Evolutionary conservation across 1,284 basidiomycete species (phyloP).

Genomic region (Sparassis latifolia): DNA sequence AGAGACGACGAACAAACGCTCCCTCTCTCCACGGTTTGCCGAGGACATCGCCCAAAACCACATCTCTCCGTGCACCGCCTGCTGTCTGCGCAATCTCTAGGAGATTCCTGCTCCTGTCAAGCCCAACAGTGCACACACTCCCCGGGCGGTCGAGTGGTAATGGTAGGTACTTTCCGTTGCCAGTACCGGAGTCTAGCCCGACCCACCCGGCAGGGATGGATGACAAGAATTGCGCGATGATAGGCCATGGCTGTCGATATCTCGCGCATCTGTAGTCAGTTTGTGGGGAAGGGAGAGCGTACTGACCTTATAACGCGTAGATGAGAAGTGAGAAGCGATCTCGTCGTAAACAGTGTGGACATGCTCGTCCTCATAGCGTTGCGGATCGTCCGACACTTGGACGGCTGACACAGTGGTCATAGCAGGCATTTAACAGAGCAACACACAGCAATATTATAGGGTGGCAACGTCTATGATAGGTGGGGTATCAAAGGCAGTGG

Average conservation of each 20-base stretch:
- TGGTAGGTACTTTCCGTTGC: conserved; percentile 95
- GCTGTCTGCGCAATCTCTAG: conserved; percentile 68
- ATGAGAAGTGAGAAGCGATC: conserved; percentile 90
- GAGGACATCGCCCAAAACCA: conserved; percentile 70
- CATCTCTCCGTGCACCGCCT: conserved; percentile 56
- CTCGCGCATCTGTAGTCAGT: background rate
- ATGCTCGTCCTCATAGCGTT: conserved; percentile 62
- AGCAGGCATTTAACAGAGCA: background rate
- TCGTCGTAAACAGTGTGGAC: conserved; percentile 87
- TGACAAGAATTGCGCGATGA: conserved; percentile 78
- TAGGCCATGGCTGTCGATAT: conserved; percentile 82
- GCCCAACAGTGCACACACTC: conserved; percentile 67
- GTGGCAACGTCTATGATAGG: conserved; percentile 6
- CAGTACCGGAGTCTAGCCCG: conserved; percentile 93
- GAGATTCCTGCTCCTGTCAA: conserved; percentile 78
- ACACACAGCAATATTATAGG: background rate
- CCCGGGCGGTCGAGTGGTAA: conserved; percentile 52
- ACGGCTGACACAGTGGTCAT: conserved; percentile 29
- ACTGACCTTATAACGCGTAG: conserved; percentile 85
- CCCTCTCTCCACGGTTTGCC: conserved; percentile 65
- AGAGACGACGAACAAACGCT: conserved; percentile 59
- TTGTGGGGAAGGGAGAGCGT: background rate
- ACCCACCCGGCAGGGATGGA: conserved; percentile 73
- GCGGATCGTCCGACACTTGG: conserved; percentile 39
- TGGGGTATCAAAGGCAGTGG: conserved; percentile 7